phyloP scores from a whole-genome alignment of 2,329 filamentous ascomycete genomes.

The Fusarium sp. region DNA sequence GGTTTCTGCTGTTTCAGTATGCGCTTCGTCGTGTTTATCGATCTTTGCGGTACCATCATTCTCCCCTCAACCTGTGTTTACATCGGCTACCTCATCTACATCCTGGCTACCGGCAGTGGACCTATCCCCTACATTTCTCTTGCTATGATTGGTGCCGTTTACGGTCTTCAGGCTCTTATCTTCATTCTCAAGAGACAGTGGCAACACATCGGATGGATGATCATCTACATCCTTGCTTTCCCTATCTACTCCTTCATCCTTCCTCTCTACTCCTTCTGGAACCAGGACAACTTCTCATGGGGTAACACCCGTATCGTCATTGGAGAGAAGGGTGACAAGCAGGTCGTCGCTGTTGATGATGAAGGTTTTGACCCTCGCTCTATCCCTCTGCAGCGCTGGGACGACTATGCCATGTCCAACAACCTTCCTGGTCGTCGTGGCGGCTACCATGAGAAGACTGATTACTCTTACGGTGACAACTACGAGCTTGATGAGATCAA shows the following conservation, averaged over 20 bases:
- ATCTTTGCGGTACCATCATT: constrained; percentile 91
- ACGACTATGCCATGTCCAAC: constrained; percentile 90
- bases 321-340: constrained; percentile 90
- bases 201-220: constrained; percentile 99
- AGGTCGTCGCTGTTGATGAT: constrained; percentile 86
- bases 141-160: constrained; percentile 88
- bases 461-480: constrained; percentile 76
- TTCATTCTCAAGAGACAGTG: constrained; percentile 98
- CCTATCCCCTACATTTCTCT: constrained; percentile 89
- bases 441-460: constrained; percentile 71
- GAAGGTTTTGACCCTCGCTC: constrained; percentile 91
- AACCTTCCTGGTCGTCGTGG: constrained; percentile 92
- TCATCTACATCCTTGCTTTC: constrained; percentile 96
- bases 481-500: constrained; percentile 99
- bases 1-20: constrained; percentile 99
- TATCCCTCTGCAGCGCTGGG: constrained; percentile 95
- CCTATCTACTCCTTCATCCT: constrained; percentile 93
- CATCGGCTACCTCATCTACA: constrained; percentile 87
- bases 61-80: constrained; percentile 90
- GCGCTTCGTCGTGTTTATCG: constrained; percentile 95
- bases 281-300: constrained; percentile 99
- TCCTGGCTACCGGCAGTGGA: constrained; percentile 73
- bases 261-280: constrained; percentile 99
- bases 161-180: constrained; percentile 94
- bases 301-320: constrained; percentile 98